These are phyloP conservation scores for Cymbopogon flexuosus DNA, from an alignment of 202 grass and related monocot species.

Conservation along the genomic window DNA sequence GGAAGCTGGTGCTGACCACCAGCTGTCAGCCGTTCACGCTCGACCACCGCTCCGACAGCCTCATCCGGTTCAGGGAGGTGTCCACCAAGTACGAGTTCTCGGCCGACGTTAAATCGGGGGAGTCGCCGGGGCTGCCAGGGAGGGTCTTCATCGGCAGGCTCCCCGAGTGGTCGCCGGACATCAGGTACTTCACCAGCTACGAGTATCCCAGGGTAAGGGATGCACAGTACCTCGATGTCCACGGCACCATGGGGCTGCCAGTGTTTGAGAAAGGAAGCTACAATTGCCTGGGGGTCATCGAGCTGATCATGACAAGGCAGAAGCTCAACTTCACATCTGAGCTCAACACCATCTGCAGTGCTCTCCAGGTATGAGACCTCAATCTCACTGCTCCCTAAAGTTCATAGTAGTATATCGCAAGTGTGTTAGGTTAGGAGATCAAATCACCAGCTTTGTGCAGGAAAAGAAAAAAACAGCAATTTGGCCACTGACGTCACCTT, in stretches of 20 bases:
- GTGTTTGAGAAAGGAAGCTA: constrained; percentile 62
- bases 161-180: constrained; percentile 93
- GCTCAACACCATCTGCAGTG: constrained; percentile 73
- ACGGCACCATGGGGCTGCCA: constrained; percentile 79
- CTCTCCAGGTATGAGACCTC: constrained; percentile 66
- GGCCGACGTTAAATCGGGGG: constrained; percentile 48
- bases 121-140: constrained; percentile 66
- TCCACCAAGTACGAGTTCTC: constrained; percentile 69
- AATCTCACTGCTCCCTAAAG: constrained; percentile 26
- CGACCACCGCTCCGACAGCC: constrained; percentile 55
- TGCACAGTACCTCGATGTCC: constrained; percentile 57
- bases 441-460: neutral
- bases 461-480: neutral
- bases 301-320: constrained; percentile 74
- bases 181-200: constrained; percentile 63
- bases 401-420: neutral
- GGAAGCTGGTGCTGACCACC: constrained; percentile 60
- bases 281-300: constrained; percentile 83
- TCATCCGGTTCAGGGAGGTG: constrained; percentile 65
- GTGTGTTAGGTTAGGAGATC: constrained; percentile 16
- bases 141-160: constrained; percentile 76
- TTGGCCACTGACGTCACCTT: neutral
- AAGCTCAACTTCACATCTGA: constrained; percentile 83
- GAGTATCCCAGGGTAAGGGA: constrained; percentile 70
- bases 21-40: constrained; percentile 70